phyloP scores from a whole-genome alignment of 768 basidiomycete species.

The Tylopilus subfusipes region DNA sequence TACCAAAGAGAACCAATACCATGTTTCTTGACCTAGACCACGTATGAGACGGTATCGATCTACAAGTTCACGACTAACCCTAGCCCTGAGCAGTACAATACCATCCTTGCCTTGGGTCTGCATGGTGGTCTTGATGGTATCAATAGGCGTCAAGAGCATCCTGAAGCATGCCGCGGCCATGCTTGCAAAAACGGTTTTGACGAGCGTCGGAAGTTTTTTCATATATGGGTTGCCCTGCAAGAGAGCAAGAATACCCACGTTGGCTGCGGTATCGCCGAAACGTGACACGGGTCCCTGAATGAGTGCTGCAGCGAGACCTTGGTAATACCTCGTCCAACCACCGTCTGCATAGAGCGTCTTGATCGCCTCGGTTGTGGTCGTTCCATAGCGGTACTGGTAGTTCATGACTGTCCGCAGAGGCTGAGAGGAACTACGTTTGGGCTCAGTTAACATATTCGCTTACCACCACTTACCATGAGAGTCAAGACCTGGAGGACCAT shows the following conservation, averaged over 20 bases:
- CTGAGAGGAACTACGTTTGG: slow-evolving; percentile 32
- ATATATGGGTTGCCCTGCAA: slow-evolving; percentile 74
- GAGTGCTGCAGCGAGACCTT: slow-evolving; percentile 81
- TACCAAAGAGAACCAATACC: slow-evolving; percentile 84
- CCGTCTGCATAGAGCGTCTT: slow-evolving; percentile 72
- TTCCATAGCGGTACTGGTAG: slow-evolving; percentile 91
- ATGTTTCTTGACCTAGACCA: slow-evolving; percentile 58
- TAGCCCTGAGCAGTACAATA: slow-evolving; percentile 56
- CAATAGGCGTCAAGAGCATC: slow-evolving; percentile 90
- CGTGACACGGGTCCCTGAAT: slow-evolving; percentile 81
- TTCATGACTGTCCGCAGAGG: slow-evolving; percentile 98
- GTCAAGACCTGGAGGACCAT: slow-evolving; percentile 94
- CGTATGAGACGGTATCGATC: background rate
- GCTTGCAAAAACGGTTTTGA: slow-evolving; percentile 80
- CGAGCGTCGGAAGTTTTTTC: slow-evolving; percentile 52
- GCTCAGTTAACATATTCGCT: background rate
- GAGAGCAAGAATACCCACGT: slow-evolving; percentile 86
- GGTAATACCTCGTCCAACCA: slow-evolving; percentile 81
- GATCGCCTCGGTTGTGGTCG: slow-evolving; percentile 60
- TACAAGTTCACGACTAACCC: slow-evolving; percentile 41
- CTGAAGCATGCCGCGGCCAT: slow-evolving; percentile 79
- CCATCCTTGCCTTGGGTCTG: slow-evolving; percentile 85
- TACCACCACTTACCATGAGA: slow-evolving; percentile 54
- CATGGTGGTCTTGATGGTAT: slow-evolving; percentile 93
- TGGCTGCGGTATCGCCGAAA: slow-evolving; percentile 95